phyloP scores from a whole-genome alignment of 2,329 filamentous ascomycete species.

The Cryphonectria naterciae region DNA sequence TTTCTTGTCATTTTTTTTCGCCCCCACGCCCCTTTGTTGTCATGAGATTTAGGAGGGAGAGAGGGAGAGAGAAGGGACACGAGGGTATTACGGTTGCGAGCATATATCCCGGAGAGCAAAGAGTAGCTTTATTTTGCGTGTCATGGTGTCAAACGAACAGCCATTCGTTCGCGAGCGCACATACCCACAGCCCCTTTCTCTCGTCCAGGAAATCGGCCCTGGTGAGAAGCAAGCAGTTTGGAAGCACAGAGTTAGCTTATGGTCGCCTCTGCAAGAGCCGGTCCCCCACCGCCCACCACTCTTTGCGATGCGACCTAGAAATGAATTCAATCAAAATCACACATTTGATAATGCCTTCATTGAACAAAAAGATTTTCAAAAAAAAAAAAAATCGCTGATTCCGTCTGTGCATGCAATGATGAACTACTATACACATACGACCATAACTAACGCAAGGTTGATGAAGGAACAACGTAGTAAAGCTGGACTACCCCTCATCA shows the following conservation, averaged over 20 bases:
- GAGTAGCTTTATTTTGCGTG: conserved; percentile 10
- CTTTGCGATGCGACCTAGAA: conserved; percentile 9
- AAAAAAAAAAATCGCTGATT: neutral
- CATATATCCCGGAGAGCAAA: conserved; percentile 24
- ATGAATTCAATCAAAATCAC: conserved; percentile 5
- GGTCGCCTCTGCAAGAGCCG: neutral
- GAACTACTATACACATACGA: neutral
- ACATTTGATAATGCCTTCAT: neutral
- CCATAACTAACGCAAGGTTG: neutral
- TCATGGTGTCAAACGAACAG: conserved; percentile 15
- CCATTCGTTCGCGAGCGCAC: conserved; percentile 20
- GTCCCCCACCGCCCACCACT: neutral
- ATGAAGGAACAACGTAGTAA: neutral
- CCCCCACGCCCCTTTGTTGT: neutral
- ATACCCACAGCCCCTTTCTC: neutral
- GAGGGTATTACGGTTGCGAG: neutral
- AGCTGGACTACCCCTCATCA: neutral
- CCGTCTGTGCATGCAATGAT: neutral
- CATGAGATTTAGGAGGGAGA: neutral
- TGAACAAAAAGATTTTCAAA: neutral
- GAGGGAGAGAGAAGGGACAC: neutral
- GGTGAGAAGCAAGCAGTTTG: conserved; percentile 9
- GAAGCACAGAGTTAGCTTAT: conserved; percentile 17
- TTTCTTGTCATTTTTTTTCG: neutral
- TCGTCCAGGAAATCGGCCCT: neutral